Evolutionary conservation across 768 basidiomycete species (phyloP), one percentile per base, ranked within the genome.

Genomic region (Chalciporus sphaerocephalus): DNA sequence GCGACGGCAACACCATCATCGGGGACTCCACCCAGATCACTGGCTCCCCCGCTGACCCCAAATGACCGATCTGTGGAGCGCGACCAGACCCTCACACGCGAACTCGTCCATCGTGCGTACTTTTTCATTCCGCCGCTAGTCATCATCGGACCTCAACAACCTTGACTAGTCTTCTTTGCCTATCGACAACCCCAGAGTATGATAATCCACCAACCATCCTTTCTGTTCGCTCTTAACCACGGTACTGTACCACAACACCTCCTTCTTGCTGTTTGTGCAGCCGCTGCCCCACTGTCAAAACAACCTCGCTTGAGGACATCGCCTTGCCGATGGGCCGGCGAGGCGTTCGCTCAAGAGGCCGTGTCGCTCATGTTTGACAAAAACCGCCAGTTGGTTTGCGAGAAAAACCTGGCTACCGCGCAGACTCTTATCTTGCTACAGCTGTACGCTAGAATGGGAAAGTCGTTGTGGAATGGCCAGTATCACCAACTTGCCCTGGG

Each of bases 141-240:
- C 22, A 13, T 17, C 18, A 22, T 18, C 35, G 40, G 18, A 27
- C 27, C 24, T 40, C 54, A 18, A 58, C 8, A 15, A 2, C 24
- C 38, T 44, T 39, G 27, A 33, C 32, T 55, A 90, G 87, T 90
- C 9, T 90, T 90, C 64, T 90, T 91, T 62, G 75, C 88, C 20
- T 85, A 86, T 61, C 84, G 83, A 53, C 85, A 90, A 58, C 88
- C 88, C 18, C 79, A 82, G 50, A 79, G 84, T 28, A 74, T 82
- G 54, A 73, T 90, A 49, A 77, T 92, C 37, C 89, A 92, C 65
- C 86, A 86, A 42, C 83, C 89, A 17, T 80, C 83, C 7, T 92
- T 92, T 55, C 72, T 81, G 18, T 73, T 80, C 2, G 73, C 77
- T 24, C 76, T 92, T 7, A 77, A 78, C 45, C 78, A 79, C 49